Base-by-base conservation (phyloP, 2,329 filamentous ascomycete genomes). In the Nothophaeocryptopus gaeumannii region DNA sequence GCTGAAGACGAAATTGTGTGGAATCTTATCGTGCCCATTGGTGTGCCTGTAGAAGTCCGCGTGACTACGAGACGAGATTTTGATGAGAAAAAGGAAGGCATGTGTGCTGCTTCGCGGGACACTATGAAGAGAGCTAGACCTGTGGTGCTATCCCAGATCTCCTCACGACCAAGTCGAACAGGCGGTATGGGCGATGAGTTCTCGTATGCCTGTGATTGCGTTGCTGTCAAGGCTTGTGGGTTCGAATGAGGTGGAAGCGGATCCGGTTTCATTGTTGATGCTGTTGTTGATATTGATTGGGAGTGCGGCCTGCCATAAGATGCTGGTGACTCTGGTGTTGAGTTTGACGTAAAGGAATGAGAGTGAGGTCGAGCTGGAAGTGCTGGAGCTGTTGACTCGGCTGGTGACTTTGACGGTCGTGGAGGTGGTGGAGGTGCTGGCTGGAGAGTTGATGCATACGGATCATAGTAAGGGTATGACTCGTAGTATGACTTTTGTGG, bases 181-280 rank as follows among this genome's bases (percentile, higher is more conserved):
- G 59, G 48, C 30, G 55, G 39, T 14, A 56, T 52, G 5, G 58
- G 51, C 11, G 34, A 32, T 9, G 55, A 53, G 8, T 50, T 52
- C 33, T 47, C 29, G 37, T 50, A 56, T 14, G 58, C 58, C 20
- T 36, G 26, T 31, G 44, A 54, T 43, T 60, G 55, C 10, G 51
- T 47, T 39, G 45, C 51, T 9, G 55, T 58, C 12, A 61, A 45
- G 8, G 51, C 44, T 39, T 59, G 56, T 10, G 58, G 56, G 39
- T 57, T 59, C 1, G 56, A 56, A 35, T 61, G 57, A 15, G 58
- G 55, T 37, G 55, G 58, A 1, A 61, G 50, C 8, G 49, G 54
- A 47, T 59, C 53, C 31, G 60, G 58, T 29, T 53, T 50, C 7
- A 58, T 56, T 29, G 33, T 38, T 35, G 36, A 38, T 9, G 46